Base-by-base conservation (phyloP, 352 stramenopile genomes). In the Phytophthora ohioensis region DNA sequence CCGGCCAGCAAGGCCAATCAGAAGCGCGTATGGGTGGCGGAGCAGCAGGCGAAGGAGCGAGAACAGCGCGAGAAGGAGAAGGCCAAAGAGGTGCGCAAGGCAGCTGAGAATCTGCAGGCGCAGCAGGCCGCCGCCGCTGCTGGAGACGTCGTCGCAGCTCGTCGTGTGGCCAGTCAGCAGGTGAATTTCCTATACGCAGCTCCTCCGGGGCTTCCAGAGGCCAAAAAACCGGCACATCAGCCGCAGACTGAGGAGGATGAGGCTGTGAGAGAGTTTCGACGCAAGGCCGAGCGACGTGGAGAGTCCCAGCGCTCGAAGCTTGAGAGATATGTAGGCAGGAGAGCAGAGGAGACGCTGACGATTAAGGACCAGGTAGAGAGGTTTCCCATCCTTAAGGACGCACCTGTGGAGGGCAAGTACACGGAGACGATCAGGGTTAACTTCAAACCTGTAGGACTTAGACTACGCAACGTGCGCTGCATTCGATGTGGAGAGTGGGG, bases 331-430 rank as follows among this genome's bases (percentile, higher is more conserved):
- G 86, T 94, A 11, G 88, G 88, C 7, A 74, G 82, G 1, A 71
- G 85, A 30, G 77, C 82, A 1, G 81, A 92, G 46, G 85, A 95
- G 57, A 78, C 77, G 57, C 73, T 95, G 27, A 94, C 88, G 4
- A 90, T 95, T 54, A 91, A 91, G 61, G 82, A 91, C 36, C 88
- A 95, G 78, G 87, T 94, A 4, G 87, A 97, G 66, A 88, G 91
- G 11, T 97, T 97, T 34, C 90, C 91, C 27, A 89, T 97, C n/a
- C 76, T 97, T 5, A 95, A 96, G 64, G 84, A 95, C 63, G 91
- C 91, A 13, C 91, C 91, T 3, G 91, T 97, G 15, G 87, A 96
- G 61, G 88, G 91, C 45, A 84, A 84, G 35, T 96, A 94, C 75
- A 91, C 91, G 3, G 74, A 88, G 57, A 84, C 82, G 0, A 89